phyloP scores from a whole-genome alignment of 1,284 basidiomycete genomes.

The Sanghuangporus baumii region DNA sequence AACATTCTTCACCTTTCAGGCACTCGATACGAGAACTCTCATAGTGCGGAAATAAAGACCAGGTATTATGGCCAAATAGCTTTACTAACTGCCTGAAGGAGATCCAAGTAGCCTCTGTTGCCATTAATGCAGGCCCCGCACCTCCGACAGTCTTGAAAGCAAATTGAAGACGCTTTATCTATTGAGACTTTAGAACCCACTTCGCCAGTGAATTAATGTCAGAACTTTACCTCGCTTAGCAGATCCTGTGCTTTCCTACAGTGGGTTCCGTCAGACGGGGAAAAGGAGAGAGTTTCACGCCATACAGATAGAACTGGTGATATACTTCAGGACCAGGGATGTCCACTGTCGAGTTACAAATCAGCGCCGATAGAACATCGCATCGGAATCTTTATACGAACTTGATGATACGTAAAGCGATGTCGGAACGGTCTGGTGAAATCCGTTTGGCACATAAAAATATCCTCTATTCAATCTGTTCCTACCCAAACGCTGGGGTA shows the following conservation, averaged over 20 bases:
- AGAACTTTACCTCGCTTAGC: not conserved
- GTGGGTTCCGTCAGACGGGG: not conserved
- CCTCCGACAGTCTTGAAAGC: conserved; percentile 9
- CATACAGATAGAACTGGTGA: no score
- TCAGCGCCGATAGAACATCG: no score
- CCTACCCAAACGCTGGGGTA: no score
- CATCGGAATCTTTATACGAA: no score
- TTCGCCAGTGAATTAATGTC: no score
- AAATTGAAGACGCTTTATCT: conserved; percentile 5
- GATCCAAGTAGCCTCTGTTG: not conserved
- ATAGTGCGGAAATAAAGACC: not conserved
- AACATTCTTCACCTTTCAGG: not conserved
- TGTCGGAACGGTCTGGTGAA: no score
- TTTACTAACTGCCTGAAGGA: not conserved
- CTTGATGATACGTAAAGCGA: no score
- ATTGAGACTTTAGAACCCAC: not conserved
- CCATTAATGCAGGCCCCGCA: conserved; percentile 7
- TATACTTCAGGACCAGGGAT: no score
- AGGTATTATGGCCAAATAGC: conserved; percentile 5
- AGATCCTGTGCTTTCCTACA: not conserved
- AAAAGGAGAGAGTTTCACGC: no score
- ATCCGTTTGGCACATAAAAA: no score
- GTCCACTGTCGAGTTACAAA: no score
- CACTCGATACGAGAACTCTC: not conserved
- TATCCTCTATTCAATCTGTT: no score